Percentiles rank a stretch among this genome's conserved stretches.
Conservation (phyloP, 495 filamentous ascomycete species). For the Bathelium albidoporum region DNA sequence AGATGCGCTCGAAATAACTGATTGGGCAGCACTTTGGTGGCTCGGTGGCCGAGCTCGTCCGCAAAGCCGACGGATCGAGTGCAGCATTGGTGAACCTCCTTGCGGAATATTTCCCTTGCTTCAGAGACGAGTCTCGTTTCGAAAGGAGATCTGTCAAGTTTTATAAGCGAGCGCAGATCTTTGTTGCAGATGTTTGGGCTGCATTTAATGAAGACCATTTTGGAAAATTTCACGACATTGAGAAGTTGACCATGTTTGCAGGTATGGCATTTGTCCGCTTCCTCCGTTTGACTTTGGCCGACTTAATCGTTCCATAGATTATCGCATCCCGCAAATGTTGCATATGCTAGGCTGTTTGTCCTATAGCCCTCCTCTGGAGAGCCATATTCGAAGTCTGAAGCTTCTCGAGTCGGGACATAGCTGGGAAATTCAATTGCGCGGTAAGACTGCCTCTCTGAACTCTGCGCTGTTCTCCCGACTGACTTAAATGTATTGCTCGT, state of each 20-base stretch:
- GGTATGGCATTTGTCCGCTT: slow-evolving; percentile 31
- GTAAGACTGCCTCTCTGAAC: not conserved
- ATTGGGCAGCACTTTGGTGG: slow-evolving; percentile 14
- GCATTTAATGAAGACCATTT: slow-evolving; percentile 74
- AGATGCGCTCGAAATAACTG: not conserved
- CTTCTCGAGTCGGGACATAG: slow-evolving; percentile 57
- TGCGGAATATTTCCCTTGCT: slow-evolving; percentile 69
- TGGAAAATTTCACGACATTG: slow-evolving; percentile 82
- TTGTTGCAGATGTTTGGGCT: slow-evolving; percentile 92
- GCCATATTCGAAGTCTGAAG: slow-evolving; percentile 51
- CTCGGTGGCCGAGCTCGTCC: slow-evolving; percentile 44
- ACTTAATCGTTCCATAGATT: slow-evolving; percentile 46
- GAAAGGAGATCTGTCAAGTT: slow-evolving; percentile 66
- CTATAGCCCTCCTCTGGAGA: slow-evolving; percentile 70
- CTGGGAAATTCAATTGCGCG: slow-evolving; percentile 84
- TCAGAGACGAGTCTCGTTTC: slow-evolving; percentile 68
- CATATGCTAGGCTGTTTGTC: slow-evolving; percentile 69
- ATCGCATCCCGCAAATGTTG: slow-evolving; percentile 90
- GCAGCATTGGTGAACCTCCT: slow-evolving; percentile 75
- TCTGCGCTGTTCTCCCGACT: not conserved
- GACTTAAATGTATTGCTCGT: not conserved
- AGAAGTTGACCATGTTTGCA: slow-evolving; percentile 95
- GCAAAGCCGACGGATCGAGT: slow-evolving; percentile 66
- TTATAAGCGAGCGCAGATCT: slow-evolving; percentile 88
- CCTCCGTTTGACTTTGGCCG: not conserved